A percentile compares a stretch with the other conserved stretches of the same genome.
phyloP scores from a whole-genome alignment of 179 eudicot species.

The Silene coronaria region DNA sequence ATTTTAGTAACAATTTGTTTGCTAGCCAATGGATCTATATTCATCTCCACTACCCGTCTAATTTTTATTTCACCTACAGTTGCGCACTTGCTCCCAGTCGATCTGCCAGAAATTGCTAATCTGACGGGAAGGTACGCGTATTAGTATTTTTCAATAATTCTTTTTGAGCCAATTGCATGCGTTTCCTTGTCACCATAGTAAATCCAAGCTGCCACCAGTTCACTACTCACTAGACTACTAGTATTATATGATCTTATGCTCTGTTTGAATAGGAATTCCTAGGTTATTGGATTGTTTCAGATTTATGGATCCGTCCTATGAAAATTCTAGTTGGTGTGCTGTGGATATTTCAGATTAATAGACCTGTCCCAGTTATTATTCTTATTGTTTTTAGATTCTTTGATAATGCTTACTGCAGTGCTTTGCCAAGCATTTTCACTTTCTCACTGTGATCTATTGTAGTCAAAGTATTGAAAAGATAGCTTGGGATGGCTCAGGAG shows the following conservation, averaged over 20 bases:
- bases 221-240: neutral
- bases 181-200: neutral
- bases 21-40: neutral
- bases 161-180: neutral
- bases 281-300: constrained; percentile 1
- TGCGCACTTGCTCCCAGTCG: constrained; percentile 89
- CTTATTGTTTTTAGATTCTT: neutral
- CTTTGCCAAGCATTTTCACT: constrained; percentile 9
- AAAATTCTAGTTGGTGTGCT: neutral
- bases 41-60: neutral
- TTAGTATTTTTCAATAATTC: neutral
- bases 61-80: constrained; percentile 35
- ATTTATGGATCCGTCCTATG: neutral
- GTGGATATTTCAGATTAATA: neutral
- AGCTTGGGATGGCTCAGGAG: constrained; percentile 99
- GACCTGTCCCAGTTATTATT: neutral
- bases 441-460: constrained; percentile 25
- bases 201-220: neutral
- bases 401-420: neutral
- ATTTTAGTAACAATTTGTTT: neutral
- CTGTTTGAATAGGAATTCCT: neutral
- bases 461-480: constrained; percentile 78
- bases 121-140: constrained; percentile 61
- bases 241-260: neutral
- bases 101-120: constrained; percentile 69